Percentiles rank a stretch among this genome's conserved stretches.
Evolutionary conservation across 768 basidiomycete genomes (phyloP).

Genomic region (Leccinum uliginosum): DNA sequence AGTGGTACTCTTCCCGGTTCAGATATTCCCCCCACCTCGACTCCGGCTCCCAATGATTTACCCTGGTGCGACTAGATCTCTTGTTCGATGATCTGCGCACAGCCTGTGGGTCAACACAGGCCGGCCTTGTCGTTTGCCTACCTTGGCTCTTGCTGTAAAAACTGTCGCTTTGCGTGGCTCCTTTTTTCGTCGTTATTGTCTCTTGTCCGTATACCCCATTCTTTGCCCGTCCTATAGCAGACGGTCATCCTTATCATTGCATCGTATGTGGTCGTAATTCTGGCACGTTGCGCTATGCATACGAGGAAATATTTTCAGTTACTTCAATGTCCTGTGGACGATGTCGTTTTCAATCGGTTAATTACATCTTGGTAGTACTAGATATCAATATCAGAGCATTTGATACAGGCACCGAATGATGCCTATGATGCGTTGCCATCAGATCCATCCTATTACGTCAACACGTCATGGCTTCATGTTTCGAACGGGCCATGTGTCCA

Average conservation of each 20-base stretch:
- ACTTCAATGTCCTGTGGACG: conserved; percentile 14
- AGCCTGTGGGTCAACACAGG: conserved; percentile 18
- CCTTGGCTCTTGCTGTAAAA: background rate
- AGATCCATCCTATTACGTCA: background rate
- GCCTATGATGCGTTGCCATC: background rate
- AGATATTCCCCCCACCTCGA: conserved; percentile 32
- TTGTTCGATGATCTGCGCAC: background rate
- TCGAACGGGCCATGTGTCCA: background rate
- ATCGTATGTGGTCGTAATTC: conserved; percentile 24
- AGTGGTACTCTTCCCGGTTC: conserved; percentile 29
- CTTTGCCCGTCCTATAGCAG: background rate
- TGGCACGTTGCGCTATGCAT: conserved; percentile 24
- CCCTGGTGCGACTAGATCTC: conserved; percentile 47
- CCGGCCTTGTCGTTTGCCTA: conserved; percentile 26
- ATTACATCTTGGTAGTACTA: background rate
- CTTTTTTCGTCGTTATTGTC: conserved; percentile 4
- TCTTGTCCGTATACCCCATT: conserved; percentile 23
- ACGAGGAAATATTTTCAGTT: conserved; percentile 12
- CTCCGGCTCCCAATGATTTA: conserved; percentile 30
- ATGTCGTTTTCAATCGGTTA: background rate
- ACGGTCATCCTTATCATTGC: conserved; percentile 10
- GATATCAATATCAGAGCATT: background rate
- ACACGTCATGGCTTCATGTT: background rate
- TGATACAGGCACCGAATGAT: background rate
- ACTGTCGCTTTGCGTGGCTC: conserved; percentile 2